phyloP scores from a whole-genome alignment of 2,329 filamentous ascomycete species.

The Boeremia lycopersici region DNA sequence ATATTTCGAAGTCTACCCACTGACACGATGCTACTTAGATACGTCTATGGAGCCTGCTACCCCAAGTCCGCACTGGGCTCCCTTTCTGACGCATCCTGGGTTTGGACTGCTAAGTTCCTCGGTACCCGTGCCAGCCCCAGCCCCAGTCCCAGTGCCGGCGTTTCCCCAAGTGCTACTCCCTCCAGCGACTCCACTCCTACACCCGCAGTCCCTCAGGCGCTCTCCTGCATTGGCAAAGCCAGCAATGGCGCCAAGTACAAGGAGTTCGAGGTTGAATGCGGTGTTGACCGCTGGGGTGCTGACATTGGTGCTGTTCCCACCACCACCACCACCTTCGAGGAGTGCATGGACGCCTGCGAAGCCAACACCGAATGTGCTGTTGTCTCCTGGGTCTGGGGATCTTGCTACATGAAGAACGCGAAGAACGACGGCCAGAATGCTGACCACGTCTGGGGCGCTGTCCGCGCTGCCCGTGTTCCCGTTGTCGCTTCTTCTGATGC shows the following conservation, averaged over 20 bases:
- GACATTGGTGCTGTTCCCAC: not conserved
- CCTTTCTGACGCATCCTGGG: not conserved
- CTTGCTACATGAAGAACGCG: conserved; percentile 8
- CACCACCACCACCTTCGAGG: conserved; percentile 1
- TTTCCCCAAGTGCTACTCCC: not conserved
- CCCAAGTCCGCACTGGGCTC: not conserved
- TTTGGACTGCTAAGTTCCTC: conserved; percentile 1
- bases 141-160: not conserved
- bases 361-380: not conserved
- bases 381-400: conserved; percentile 4
- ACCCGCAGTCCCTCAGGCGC: not conserved
- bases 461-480: not conserved
- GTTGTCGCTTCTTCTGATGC: not conserved
- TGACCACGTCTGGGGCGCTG: conserved; percentile 1
- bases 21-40: not conserved
- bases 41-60: conserved; percentile 6
- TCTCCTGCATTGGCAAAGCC: not conserved
- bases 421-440: not conserved
- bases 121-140: not conserved
- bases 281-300: not conserved
- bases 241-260: not conserved
- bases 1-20: not conserved
- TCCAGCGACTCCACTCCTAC: not conserved
- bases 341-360: conserved; percentile 3
- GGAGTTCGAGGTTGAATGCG: not conserved